These are phyloP conservation scores for Tieghemiomyces parasiticus DNA, from an alignment of 192 early-diverging fungal genomes.

Conservation along the genomic window DNA sequence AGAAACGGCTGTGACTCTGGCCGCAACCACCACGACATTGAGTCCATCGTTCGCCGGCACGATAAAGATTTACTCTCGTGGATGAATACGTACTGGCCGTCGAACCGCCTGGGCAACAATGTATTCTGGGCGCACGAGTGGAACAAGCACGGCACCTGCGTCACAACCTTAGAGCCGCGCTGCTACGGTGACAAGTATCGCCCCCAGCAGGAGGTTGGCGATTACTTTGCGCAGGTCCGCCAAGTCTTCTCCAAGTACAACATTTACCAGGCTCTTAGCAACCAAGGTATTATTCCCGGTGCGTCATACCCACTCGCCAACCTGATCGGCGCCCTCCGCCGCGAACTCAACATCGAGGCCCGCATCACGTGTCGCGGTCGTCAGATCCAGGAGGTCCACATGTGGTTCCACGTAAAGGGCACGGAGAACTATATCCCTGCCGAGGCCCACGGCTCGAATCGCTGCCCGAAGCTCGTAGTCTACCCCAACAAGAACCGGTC, in stretches of 20 bases:
- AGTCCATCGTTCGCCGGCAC: constrained; percentile 6
- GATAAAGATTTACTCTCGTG: constrained; percentile 16
- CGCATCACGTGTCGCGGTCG: constrained; percentile 25
- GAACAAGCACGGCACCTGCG: constrained; percentile 32
- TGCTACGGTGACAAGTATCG: constrained; percentile 22
- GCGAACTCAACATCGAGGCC: constrained; percentile 24
- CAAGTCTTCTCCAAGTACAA: not conserved
- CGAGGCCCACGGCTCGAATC: constrained; percentile 21
- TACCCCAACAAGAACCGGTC: constrained; percentile 3
- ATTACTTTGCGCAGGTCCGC: not conserved
- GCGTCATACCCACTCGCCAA: not conserved
- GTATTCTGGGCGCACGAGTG: constrained; percentile 34
- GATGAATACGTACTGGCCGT: constrained; percentile 23
- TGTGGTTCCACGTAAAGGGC: constrained; percentile 31
- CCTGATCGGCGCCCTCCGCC: not conserved
- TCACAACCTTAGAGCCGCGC: constrained; percentile 21
- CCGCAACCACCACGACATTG: constrained; percentile 1
- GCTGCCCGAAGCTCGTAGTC: constrained; percentile 11
- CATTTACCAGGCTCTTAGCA: not conserved
- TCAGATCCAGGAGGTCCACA: constrained; percentile 21
- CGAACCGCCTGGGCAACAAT: constrained; percentile 10
- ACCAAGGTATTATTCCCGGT: constrained; percentile 5
- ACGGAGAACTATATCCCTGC: constrained; percentile 24
- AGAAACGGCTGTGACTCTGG: constrained; percentile 3
- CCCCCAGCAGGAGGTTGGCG: constrained; percentile 7